Conservation (phyloP, 176 grass and related monocot species). For the Rhynchospora breviuscula region DNA sequence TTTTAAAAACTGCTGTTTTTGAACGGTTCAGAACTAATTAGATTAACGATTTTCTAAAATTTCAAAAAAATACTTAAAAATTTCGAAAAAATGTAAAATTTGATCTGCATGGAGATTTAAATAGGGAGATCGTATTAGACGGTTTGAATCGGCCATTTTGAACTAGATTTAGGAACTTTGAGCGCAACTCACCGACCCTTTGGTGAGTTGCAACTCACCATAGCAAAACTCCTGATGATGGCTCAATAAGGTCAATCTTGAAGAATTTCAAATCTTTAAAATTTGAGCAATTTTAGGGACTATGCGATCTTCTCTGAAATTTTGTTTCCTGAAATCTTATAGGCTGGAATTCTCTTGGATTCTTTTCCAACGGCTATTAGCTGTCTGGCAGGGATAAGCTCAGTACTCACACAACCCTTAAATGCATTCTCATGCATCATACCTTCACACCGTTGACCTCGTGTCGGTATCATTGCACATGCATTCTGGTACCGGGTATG, state of each 20-base stretch:
- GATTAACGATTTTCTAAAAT: too few species aligned
- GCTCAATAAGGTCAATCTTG: neutral
- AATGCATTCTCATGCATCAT: constrained; percentile 10
- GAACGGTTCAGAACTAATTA: too few species aligned
- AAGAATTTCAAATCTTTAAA: neutral
- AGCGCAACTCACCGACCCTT: too few species aligned
- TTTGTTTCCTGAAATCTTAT: neutral
- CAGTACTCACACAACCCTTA: constrained; percentile 12
- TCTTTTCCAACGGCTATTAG: constrained; percentile 20
- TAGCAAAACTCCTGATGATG: neutral
- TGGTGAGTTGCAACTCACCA: too few species aligned
- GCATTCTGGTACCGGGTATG: constrained; percentile 44
- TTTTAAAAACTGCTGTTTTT: too few species aligned
- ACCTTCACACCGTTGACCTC: constrained; percentile 18
- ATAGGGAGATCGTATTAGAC: too few species aligned
- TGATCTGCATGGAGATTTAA: too few species aligned
- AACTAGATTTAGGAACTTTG: too few species aligned
- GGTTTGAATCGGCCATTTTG: too few species aligned
- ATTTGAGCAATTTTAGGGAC: neutral
- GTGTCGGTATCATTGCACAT: constrained; percentile 33
- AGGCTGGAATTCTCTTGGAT: constrained; percentile 5
- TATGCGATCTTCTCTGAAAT: neutral
- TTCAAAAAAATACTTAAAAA: too few species aligned
- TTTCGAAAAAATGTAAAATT: too few species aligned
- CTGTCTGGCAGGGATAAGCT: neutral